Evolutionary conservation across 2,329 filamentous ascomycete species (phyloP), one percentile per base, ranked within the genome.

Genomic region (Microcyclospora tardicrescens): DNA sequence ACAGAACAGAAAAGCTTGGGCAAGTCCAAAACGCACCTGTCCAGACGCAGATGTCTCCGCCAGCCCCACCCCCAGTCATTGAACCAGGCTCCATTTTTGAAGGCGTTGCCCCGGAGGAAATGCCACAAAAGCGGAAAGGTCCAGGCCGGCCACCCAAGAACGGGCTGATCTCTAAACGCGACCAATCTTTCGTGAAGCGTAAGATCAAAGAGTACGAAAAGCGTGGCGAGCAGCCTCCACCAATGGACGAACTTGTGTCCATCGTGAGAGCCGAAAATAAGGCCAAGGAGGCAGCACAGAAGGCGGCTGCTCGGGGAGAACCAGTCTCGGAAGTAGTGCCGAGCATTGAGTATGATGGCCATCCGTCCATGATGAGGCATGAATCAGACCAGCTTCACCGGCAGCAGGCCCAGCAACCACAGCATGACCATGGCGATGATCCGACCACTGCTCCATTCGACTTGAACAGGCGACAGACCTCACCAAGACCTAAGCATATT

Each of bases 91-190:
- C 58, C 4, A 49, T 53, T 12, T 46, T 59, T 30, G 53, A 50
- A 29, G 52, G 49, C 31, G 43, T 57, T 11, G 47, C 53, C 8
- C 48, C 50, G 5, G 54, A 54, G 30, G 50, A 60, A 33, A 60
- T 67, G 5, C 61, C 75, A 24, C 72, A 75, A 19, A 81, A 75
- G 60, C 79, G 81, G 45, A 77, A 82, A 48, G 83, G 83, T 11
- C 83, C 83, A 9, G 83, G 83, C n/a, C 68, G 83, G 38, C 83
- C 83, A 14, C 83, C 83, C 0, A 87, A 87, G 63, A 82, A 87
- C 52, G 83, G 83, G 19, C 72, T 85, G 55, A 84, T 86, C 75
- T 87, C 82, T 1, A 86, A 86, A 61, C 70, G 83, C 40, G 79
- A 86, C 40, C 48, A 57, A 42, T 43, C 53, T 6, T 49, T 52